Conservation (phyloP, 768 basidiomycete genomes). For the Xanthoconium purpureum region DNA sequence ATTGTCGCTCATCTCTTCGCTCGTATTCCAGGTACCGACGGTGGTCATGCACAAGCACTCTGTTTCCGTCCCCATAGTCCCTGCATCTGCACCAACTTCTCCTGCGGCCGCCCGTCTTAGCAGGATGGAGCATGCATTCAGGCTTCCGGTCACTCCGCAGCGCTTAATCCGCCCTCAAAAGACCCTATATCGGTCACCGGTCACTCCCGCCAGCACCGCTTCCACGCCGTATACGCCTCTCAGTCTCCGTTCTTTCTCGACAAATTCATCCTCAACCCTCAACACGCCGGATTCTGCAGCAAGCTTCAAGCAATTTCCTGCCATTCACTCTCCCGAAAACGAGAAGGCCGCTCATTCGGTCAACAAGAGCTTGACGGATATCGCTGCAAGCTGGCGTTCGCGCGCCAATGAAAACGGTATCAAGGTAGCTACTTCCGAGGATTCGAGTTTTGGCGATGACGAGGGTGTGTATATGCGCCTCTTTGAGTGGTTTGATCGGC, state of each 20-base stretch:
- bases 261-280: constrained; percentile 48
- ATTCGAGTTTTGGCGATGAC: constrained; percentile 44
- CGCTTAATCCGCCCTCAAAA: constrained; percentile 48
- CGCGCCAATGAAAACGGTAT: constrained; percentile 71
- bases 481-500: constrained; percentile 8
- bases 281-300: constrained; percentile 53
- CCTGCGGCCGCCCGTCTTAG: constrained; percentile 39
- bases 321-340: constrained; percentile 45
- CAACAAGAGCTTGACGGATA: constrained; percentile 53
- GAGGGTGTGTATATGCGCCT: constrained; percentile 40
- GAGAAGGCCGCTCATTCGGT: constrained; percentile 28
- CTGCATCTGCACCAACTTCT: constrained; percentile 45
- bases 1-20: constrained; percentile 11
- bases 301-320: constrained; percentile 41
- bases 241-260: constrained; percentile 61
- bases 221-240: constrained; percentile 67
- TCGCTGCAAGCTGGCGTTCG: constrained; percentile 68
- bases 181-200: constrained; percentile 51
- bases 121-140: constrained; percentile 26
- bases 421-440: constrained; percentile 47
- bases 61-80: constrained; percentile 29
- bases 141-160: constrained; percentile 62
- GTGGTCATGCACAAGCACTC: constrained; percentile 31
- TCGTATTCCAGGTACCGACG: constrained; percentile 10
- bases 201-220: constrained; percentile 51